A percentile compares a stretch with the other conserved stretches of the same genome.
Evolutionary conservation across 2,329 filamentous ascomycete species (phyloP).

Genomic region (Elsinoe arachidis): DNA sequence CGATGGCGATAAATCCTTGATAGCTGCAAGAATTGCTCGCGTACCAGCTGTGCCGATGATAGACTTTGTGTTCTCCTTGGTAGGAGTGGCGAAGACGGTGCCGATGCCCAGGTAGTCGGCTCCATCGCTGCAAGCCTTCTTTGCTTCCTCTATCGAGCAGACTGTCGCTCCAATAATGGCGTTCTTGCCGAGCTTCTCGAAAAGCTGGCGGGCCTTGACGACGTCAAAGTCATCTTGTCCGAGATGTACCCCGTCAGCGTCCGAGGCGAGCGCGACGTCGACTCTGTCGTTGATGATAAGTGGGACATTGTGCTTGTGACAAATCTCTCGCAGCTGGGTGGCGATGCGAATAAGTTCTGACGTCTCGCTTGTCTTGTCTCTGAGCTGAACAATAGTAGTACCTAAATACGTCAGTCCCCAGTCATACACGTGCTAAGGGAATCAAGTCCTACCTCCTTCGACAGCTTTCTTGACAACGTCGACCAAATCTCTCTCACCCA

Average conservation of each 20-base stretch:
- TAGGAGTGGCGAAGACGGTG: constrained; percentile 77
- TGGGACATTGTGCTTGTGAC: constrained; percentile 59
- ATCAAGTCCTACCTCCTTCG: constrained; percentile 51
- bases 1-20: constrained; percentile 40
- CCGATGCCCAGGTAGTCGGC: constrained; percentile 88
- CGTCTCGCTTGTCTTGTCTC: constrained; percentile 78
- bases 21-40: constrained; percentile 54
- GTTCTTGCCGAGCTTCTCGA: constrained; percentile 49
- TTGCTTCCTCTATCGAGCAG: constrained; percentile 64
- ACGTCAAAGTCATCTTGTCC: constrained; percentile 87
- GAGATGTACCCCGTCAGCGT: constrained; percentile 85
- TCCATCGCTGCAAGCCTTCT: constrained; percentile 61
- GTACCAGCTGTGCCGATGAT: constrained; percentile 69
- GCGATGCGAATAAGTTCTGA: constrained; percentile 62
- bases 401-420: constrained; percentile 31
- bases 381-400: constrained; percentile 78
- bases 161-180: constrained; percentile 86
- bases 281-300: constrained; percentile 89
- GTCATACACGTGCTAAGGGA: not conserved
- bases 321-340: constrained; percentile 61
- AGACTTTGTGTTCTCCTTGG: constrained; percentile 79
- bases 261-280: constrained; percentile 76
- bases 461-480: constrained; percentile 67
- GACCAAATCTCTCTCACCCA: constrained; percentile 61
- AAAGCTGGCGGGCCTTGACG: constrained; percentile 56